Base-by-base conservation (phyloP, 768 basidiomycete genomes). In the Tricholoma bakamatsutake region DNA sequence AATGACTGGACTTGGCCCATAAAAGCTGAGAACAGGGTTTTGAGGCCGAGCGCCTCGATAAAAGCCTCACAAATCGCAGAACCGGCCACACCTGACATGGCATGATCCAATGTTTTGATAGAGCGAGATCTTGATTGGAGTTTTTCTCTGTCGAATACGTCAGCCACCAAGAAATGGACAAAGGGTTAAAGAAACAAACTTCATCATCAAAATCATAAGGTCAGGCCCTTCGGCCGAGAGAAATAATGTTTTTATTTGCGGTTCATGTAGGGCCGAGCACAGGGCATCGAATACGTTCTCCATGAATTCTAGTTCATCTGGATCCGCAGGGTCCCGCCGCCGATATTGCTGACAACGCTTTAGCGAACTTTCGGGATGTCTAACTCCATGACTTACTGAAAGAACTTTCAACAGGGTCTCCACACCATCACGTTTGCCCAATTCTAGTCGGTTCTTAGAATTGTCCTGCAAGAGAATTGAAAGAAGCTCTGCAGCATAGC, bases 181-280 rank as follows among this genome's bases (percentile, higher is more conserved):
- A 39, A 40, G 30, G 30, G 9, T 7, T 50, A 31, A 13, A 54
- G 53, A 37, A 28, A 73, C 84, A 45, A 62, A 95, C 93, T 89
- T 96, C 88, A 98, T 94, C 81, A 97, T 89, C 59, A 98, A 76
- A n/a, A 97, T 81, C 94, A 98, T 98, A 33, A 99, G 79, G 63
- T 99, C 97, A 12, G 93, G 84, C 1, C 97, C 97, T 69, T 99
- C 97, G 17, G 87, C 87, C 9, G 85, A 82, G n/a, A 93, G 72
- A 71, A 99, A 98, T 3, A 84, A 71, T 15, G 78, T 69, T 70
- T 98, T 98, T 67, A 88, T 83, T 47, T 84, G 76, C 12, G 85
- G 76, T 69, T 96, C 94, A 33, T 76, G 81, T 21, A 98, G 76
- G 0, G 87, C 80, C 0, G 94, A 95, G 67, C 97, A 98, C 21